Percentiles rank a stretch among this genome's conserved stretches.
These are phyloP conservation scores for Penicillium antarcticum DNA, from an alignment of 495 filamentous ascomycete species.

Conservation along the genomic window DNA sequence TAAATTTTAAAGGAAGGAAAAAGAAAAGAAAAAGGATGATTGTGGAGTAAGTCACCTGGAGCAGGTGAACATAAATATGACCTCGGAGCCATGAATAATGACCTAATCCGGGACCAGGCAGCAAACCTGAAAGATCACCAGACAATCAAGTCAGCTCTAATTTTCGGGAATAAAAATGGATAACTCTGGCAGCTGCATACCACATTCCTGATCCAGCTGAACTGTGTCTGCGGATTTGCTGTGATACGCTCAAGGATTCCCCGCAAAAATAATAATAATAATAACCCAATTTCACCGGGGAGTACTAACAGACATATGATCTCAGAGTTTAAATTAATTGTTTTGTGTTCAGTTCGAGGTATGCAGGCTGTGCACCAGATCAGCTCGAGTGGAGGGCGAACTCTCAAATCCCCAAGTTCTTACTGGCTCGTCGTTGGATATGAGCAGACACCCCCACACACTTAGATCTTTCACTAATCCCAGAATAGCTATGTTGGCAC, in stretches of 20 bases:
- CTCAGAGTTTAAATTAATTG: neutral
- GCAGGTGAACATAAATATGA: conserved; percentile 11
- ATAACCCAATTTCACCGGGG: conserved; percentile 6
- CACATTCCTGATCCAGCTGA: conserved; percentile 24
- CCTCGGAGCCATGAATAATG: conserved; percentile 8
- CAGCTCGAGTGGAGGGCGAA: conserved; percentile 4
- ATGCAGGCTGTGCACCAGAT: conserved; percentile 8
- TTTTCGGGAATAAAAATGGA: conserved; percentile 8
- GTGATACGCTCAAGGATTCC: conserved; percentile 34
- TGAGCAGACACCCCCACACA: neutral
- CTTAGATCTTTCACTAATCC: neutral
- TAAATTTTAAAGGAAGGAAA: conserved; percentile 3
- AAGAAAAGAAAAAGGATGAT: conserved; percentile 13
- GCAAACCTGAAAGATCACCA: conserved; percentile 4
- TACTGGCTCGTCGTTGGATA: neutral
- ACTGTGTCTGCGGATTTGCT: conserved; percentile 14
- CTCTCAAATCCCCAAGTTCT: neutral
- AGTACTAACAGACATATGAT: conserved; percentile 14
- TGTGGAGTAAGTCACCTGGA: conserved; percentile 6
- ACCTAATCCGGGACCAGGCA: conserved; percentile 11
- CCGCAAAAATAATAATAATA: conserved; percentile 27
- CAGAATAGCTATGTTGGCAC: conserved; percentile 20
- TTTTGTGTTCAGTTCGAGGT: neutral
- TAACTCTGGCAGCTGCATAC: conserved; percentile 18
- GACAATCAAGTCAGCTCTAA: conserved; percentile 11